Percentiles rank a stretch among this genome's conserved stretches.
Conservation (phyloP, 2,329 filamentous ascomycete genomes). For the Pseudocercospora cruenta region DNA sequence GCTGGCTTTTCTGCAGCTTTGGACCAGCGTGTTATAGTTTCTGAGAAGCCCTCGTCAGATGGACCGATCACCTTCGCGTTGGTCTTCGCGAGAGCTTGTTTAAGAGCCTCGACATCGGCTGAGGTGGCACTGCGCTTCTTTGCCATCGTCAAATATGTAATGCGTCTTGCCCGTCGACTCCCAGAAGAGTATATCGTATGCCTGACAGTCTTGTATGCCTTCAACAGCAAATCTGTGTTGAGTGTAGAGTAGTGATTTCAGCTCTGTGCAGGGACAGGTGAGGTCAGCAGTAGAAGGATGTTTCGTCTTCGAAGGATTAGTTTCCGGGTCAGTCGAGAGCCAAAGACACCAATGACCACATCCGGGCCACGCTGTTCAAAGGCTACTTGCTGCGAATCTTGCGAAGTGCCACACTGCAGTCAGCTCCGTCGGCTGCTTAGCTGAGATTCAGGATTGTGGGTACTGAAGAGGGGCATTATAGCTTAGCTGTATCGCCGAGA, state of each 20-base stretch:
- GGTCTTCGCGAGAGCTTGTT: slow-evolving; percentile 21
- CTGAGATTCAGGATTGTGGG: background rate
- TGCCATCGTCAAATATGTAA: too few species aligned
- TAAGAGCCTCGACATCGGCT: slow-evolving; percentile 25
- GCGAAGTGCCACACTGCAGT: too few species aligned
- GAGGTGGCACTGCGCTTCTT: slow-evolving; percentile 10
- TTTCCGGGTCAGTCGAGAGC: background rate
- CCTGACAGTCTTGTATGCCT: too few species aligned
- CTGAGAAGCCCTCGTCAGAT: slow-evolving; percentile 24
- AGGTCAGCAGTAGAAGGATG: background rate
- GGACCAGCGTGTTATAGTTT: slow-evolving; percentile 32
- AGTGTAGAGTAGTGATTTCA: background rate
- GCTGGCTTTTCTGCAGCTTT: slow-evolving; percentile 34
- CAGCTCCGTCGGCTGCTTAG: too few species aligned
- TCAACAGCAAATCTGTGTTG: background rate
- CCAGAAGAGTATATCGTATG: background rate
- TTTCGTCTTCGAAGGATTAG: background rate
- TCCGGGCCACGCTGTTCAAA: background rate
- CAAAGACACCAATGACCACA: background rate
- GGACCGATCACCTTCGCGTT: slow-evolving; percentile 23
- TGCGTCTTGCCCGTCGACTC: background rate
- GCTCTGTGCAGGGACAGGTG: background rate
- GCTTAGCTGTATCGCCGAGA: background rate
- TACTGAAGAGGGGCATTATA: background rate
- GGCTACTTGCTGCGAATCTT: too few species aligned